Evolutionary conservation across 768 basidiomycete genomes (phyloP).

Genomic region (Boletus vermiculosoides): DNA sequence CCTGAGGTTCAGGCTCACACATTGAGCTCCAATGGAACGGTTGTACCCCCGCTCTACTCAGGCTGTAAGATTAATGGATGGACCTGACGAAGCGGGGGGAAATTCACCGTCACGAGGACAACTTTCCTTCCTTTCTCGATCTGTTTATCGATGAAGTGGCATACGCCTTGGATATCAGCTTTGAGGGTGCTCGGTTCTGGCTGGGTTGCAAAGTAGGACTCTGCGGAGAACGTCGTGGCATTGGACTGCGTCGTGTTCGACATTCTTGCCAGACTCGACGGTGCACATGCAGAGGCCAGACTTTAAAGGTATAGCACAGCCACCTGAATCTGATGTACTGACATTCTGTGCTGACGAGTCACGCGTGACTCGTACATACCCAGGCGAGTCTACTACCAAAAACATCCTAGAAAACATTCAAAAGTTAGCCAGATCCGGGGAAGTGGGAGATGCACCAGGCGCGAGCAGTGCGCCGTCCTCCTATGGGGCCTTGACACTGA

Average conservation of each 20-base stretch:
- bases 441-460: slow-evolving; percentile 19
- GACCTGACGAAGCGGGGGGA: not conserved
- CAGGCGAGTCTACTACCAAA: slow-evolving; percentile 82
- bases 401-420: slow-evolving; percentile 78
- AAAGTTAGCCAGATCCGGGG: slow-evolving; percentile 36
- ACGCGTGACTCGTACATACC: not conserved
- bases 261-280: slow-evolving; percentile 15
- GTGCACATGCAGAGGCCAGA: not conserved
- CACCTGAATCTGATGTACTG: no score
- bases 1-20: slow-evolving; percentile 65
- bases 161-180: slow-evolving; percentile 60
- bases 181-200: slow-evolving; percentile 71
- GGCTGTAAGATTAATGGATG: slow-evolving; percentile 14
- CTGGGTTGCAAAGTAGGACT: slow-evolving; percentile 89
- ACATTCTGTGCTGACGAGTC: no score
- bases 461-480: slow-evolving; percentile 7
- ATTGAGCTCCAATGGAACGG: slow-evolving; percentile 96
- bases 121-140: slow-evolving; percentile 64
- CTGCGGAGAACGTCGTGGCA: slow-evolving; percentile 65
- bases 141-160: slow-evolving; percentile 71
- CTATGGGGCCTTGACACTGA: not conserved
- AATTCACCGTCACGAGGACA: slow-evolving; percentile 89
- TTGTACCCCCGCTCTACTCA: slow-evolving; percentile 91
- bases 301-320: slow-evolving; percentile 7
- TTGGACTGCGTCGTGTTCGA: slow-evolving; percentile 11